Percentiles rank a stretch among this genome's conserved stretches.
Conservation (phyloP, 2,329 filamentous ascomycete genomes). For the Bipolaris sorokiniana region DNA sequence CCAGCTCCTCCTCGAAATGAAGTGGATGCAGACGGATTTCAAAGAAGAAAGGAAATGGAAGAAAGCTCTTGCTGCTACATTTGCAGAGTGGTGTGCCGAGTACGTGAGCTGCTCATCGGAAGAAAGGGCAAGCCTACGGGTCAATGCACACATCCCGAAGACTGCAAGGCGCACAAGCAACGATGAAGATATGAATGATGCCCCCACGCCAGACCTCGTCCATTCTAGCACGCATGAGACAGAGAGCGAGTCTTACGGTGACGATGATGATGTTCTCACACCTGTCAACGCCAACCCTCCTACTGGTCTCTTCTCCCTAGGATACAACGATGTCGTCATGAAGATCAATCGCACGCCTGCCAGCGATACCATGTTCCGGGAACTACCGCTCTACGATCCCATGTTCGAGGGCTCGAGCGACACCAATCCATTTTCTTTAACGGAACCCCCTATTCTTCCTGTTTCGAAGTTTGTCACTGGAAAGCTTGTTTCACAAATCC, state of each 20-base stretch:
- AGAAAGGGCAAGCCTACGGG: conserved; percentile 70
- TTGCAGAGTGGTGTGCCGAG: conserved; percentile 83
- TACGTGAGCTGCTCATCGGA: conserved; percentile 73
- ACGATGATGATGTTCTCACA: conserved; percentile 51
- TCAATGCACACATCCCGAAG: conserved; percentile 58
- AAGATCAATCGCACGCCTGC: conserved; percentile 74
- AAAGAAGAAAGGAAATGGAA: conserved; percentile 96
- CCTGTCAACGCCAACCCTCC: conserved; percentile 62
- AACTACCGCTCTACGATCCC: conserved; percentile 77
- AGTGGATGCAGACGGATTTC: conserved; percentile 98
- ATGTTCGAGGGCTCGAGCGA: conserved; percentile 41
- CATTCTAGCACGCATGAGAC: conserved; percentile 47
- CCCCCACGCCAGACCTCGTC: conserved; percentile 49
- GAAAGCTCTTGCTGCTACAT: conserved; percentile 75
- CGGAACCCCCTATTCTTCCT: conserved; percentile 68
- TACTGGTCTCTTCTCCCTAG: conserved; percentile 81
- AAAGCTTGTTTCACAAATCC: conserved; percentile 72
- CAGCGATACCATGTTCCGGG: conserved; percentile 76
- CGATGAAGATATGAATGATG: conserved; percentile 46
- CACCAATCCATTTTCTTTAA: conserved; percentile 41
- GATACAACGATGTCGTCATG: conserved; percentile 81
- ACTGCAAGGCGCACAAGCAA: conserved; percentile 15
- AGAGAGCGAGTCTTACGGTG: conserved; percentile 47
- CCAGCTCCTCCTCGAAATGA: conserved; percentile 85
- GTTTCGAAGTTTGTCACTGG: conserved; percentile 87